These are phyloP conservation scores for Erythrobasidium hasegawianum DNA, from an alignment of 1,284 basidiomycete genomes.

Conservation along the genomic window DNA sequence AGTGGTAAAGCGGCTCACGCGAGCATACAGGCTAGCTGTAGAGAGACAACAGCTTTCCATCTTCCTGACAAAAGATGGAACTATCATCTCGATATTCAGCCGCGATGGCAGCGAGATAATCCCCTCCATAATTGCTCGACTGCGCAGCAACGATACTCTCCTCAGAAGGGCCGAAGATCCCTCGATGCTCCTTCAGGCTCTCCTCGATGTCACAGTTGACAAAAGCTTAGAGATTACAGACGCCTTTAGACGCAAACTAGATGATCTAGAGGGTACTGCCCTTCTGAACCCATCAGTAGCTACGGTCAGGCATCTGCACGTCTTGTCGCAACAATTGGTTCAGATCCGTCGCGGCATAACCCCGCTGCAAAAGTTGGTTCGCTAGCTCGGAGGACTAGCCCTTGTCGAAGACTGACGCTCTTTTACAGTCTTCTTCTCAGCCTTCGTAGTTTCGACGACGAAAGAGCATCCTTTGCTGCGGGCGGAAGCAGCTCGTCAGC, in stretches of 20 bases:
- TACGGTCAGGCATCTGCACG: slow-evolving; percentile 8
- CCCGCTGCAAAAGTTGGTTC: background rate
- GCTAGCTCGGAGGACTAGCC: no score
- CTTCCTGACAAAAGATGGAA: slow-evolving; percentile 14
- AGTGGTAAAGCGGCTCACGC: background rate
- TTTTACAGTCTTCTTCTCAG: background rate
- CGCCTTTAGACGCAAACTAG: slow-evolving; percentile 3
- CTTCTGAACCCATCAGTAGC: background rate
- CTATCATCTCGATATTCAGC: slow-evolving; percentile 14
- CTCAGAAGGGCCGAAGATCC: slow-evolving; percentile 6
- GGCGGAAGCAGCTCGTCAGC: no score
- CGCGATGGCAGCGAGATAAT: background rate
- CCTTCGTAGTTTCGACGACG: background rate
- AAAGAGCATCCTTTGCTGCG: background rate
- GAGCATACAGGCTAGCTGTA: background rate
- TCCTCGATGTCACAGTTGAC: slow-evolving; percentile 13
- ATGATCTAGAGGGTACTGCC: slow-evolving; percentile 5
- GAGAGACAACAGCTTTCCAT: slow-evolving; percentile 6
- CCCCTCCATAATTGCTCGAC: background rate
- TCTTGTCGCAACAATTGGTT: background rate
- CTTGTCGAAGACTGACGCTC: no score
- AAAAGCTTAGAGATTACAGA: slow-evolving; percentile 7
- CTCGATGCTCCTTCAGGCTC: slow-evolving; percentile 12
- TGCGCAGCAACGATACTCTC: background rate
- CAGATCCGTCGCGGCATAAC: background rate